Conservation (phyloP, 2,329 filamentous ascomycete species). For the Clathrospora elynae region DNA sequence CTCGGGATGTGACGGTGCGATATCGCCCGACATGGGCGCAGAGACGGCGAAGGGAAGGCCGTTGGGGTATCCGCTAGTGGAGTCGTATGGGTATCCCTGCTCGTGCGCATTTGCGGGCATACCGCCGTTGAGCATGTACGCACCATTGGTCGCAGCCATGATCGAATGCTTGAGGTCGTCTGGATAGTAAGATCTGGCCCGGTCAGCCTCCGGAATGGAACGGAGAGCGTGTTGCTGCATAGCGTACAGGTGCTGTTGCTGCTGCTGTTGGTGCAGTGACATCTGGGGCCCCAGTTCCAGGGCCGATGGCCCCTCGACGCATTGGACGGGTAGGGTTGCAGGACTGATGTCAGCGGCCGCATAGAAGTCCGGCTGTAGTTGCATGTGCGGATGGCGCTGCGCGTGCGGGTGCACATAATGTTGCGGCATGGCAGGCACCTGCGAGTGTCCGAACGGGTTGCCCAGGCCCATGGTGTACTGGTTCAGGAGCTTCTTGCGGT, state of each 20-base stretch:
- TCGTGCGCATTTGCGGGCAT: constrained; percentile 33
- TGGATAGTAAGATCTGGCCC: constrained; percentile 32
- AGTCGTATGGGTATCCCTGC: constrained; percentile 34
- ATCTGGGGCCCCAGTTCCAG: constrained; percentile 41
- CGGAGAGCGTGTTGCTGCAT: constrained; percentile 43
- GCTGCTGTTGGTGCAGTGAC: constrained; percentile 37
- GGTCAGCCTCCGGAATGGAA: constrained; percentile 43
- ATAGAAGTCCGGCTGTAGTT: constrained; percentile 36
- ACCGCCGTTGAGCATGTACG: constrained; percentile 39
- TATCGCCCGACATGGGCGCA: constrained; percentile 27
- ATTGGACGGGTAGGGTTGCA: constrained; percentile 40
- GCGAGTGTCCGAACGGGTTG: constrained; percentile 32
- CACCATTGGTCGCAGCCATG: constrained; percentile 44
- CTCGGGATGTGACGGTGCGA: constrained; percentile 27
- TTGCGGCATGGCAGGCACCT: constrained; percentile 30
- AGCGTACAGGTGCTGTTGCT: constrained; percentile 39
- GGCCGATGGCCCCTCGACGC: constrained; percentile 38
- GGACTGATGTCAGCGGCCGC: constrained; percentile 45
- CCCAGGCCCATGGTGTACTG: constrained; percentile 45
- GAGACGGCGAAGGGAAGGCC: constrained; percentile 36
- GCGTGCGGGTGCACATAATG: constrained; percentile 26
- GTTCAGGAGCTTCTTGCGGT: constrained; percentile 54
- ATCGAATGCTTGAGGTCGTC: constrained; percentile 46
- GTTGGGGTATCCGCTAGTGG: constrained; percentile 23
- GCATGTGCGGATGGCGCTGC: constrained; percentile 35